Conservation (phyloP, 2,329 filamentous ascomycete genomes). For the Ilyonectria destructans region DNA sequence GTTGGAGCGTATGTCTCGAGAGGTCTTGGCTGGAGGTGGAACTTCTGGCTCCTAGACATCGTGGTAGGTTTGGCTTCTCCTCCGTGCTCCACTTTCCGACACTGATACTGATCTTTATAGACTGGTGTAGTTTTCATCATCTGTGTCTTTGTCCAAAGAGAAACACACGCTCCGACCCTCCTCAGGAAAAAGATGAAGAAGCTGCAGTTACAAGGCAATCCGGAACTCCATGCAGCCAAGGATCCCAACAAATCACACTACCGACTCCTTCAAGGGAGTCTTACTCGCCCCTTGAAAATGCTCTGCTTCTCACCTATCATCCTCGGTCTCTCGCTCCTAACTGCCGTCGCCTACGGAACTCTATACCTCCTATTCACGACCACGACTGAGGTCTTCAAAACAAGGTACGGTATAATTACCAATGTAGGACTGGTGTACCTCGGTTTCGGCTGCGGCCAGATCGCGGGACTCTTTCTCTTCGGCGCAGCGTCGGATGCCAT, state of each 20-base stretch:
- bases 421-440: conserved; percentile 60
- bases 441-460: conserved; percentile 60
- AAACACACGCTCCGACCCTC: conserved; percentile 52
- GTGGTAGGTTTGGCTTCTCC: conserved; percentile 7
- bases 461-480: conserved; percentile 23
- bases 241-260: conserved; percentile 54
- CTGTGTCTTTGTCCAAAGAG: conserved; percentile 7
- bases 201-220: conserved; percentile 1
- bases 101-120: conserved; percentile 7
- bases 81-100: conserved; percentile 47
- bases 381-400: conserved; percentile 64
- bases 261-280: conserved; percentile 57
- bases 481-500: conserved; percentile 34
- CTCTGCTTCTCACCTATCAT: conserved; percentile 64
- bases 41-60: conserved; percentile 67
- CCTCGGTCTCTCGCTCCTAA: conserved; percentile 62
- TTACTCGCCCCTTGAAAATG: conserved; percentile 63
- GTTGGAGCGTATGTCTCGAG: conserved; percentile 62
- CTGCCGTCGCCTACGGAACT: conserved; percentile 69
- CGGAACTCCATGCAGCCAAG: not conserved
- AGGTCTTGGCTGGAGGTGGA: conserved; percentile 65
- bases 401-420: conserved; percentile 52
- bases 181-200: conserved; percentile 73
- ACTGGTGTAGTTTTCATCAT: conserved; percentile 10
- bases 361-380: conserved; percentile 70